Base-by-base conservation (phyloP, 805 yeast genomes). In the Yamadazyma sp. region DNA sequence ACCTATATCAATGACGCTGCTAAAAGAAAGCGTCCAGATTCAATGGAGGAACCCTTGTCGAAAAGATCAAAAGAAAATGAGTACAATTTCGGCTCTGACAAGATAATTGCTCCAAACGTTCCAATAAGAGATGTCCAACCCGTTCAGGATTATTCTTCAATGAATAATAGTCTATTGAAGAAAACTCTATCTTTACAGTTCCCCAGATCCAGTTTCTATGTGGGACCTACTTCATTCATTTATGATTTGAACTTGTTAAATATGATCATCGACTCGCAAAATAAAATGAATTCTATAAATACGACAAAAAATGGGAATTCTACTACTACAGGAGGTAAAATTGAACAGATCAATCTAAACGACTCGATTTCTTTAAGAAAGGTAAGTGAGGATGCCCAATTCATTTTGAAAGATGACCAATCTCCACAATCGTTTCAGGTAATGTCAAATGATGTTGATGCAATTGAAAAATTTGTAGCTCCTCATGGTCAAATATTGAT, bases 401-500 rank as follows among this genome's bases (percentile, higher is more conserved):
- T 91, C 52, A 70, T 86, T 12, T 60, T 91, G 20, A 74, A 86
- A 43, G 93, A 85, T 55, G 97, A 91, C 53, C 82, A 78, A 52
- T 75, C 86, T 14, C 82, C 81, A 31, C 80, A 77, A 33, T 68
- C 82, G 10, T 81, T 80, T 46, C 74, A 76, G 42, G 69, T 74
- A 27, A 80, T 89, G 61, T 84, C 86, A 31, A 73, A 76, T 40
- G 88, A 82, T 42, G 83, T 86, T 7, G 96, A 91, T 53, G 74
- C 80, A 17, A 86, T 91, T 6, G 98, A 91, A 55, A 70, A 77
- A 43, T 71, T 86, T 32, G 86, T 91, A 13, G 82, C 91, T n/a
- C 98, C 98, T 0, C 88, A 87, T 58, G 98, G 98, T 1, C 84
- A 81, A 43, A 76, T 81, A 8, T 65, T 86, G 35, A 78, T 86